Evolutionary conservation across 768 basidiomycete species (phyloP), one percentile per base, ranked within the genome.

Genomic region (Leccinellum luteum): DNA sequence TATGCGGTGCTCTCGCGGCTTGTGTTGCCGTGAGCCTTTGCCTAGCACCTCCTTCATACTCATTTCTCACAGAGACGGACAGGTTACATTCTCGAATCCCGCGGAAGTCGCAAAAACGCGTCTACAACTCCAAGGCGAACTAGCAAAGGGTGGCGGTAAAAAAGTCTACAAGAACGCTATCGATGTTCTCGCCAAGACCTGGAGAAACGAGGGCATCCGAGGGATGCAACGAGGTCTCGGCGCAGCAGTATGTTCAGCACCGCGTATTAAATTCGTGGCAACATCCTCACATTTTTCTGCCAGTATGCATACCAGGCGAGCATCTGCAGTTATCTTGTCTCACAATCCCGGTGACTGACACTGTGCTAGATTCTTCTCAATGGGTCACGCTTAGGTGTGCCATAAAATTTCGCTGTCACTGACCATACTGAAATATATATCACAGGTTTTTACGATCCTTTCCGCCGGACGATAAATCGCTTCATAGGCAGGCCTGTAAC

Each of bases 391-490:
- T 77, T 97, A 55, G 92, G 92, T 92, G 62, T 12, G 54, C 35
- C 21, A 3, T n/a, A 15, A n/a, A 27, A 41, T 43, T 6, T 27
- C 51, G 48, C 9, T 21, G 47, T 55, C 6, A 19, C 43, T 23
- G 8, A 62, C 55, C 32, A 58, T 14, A 28, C 58, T 70, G 28
- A 72, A 55, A 28, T 34, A 45, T 17, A 28, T 34, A 45, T 17
- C n/a, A 2, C 61, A 92, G 96, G 97, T 5, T 96, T 99, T 69
- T 99, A 97, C 69, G 97, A 99, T 69, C 96, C 95, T 2, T 83
- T 98, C 56, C 82, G 97, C 58, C 80, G 76, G 57, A 72, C 72
- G 3, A 69, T 92, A 51, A 99, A 98, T 74, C 74, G 75, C 19
- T 61, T 85, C 38, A 71, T 91, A 51, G 94, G 94, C 41, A 74